Evolutionary conservation across 345 rosid species (phyloP).

Genomic region (Syzygium aromaticum): DNA sequence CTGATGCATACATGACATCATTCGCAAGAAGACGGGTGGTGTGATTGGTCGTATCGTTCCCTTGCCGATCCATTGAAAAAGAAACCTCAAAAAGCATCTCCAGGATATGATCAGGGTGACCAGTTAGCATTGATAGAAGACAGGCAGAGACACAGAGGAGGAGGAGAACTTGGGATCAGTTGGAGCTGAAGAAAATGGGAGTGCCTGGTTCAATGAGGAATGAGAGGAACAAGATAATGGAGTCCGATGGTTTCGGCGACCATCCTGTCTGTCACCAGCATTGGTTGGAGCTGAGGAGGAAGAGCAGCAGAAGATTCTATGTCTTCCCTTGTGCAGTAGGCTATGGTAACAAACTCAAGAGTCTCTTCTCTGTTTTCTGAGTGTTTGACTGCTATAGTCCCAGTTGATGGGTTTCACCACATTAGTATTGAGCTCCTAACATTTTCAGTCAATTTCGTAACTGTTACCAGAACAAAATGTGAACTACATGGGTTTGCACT

Average conservation of each 20-base stretch:
- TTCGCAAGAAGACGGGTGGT: neutral
- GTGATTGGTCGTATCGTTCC: neutral
- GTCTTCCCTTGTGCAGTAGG: constrained; percentile 70
- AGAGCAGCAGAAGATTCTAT: constrained; percentile 24
- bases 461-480: neutral
- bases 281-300: constrained; percentile 19
- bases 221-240: constrained; percentile 57
- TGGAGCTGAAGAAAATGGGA: constrained; percentile 16
- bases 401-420: neutral
- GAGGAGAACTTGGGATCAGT: constrained; percentile 19
- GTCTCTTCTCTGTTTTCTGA: neutral
- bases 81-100: neutral
- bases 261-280: constrained; percentile 11
- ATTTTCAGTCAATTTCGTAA: neutral
- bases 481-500: neutral
- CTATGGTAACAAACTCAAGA: constrained; percentile 33
- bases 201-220: constrained; percentile 30
- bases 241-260: constrained; percentile 21
- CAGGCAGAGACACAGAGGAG: neutral
- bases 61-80: neutral
- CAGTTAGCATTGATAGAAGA: neutral
- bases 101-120: neutral
- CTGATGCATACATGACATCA: neutral
- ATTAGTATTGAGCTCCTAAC: neutral
- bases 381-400: neutral